Evolutionary conservation across 192 early-diverging fungal genomes (phyloP).

Genomic region (Geranomyces variabilis): DNA sequence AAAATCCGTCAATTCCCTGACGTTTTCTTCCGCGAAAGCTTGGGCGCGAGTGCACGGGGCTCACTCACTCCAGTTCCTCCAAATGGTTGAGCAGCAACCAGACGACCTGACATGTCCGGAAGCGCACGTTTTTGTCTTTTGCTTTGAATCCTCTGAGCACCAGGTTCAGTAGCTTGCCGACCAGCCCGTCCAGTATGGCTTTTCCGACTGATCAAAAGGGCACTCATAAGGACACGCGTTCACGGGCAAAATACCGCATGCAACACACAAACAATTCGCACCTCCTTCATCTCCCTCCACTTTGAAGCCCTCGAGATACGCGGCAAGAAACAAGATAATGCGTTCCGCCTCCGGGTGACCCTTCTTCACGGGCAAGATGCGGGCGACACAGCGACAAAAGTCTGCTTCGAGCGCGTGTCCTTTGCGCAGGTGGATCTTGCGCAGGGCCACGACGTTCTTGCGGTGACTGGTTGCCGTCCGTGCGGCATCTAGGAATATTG

Average conservation of each 20-base stretch:
- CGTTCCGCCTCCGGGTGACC: slow-evolving; percentile 71
- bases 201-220: neutral
- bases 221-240: neutral
- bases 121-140: slow-evolving; percentile 76
- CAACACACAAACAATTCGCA: no score
- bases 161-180: slow-evolving; percentile 69
- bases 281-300: neutral
- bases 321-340: slow-evolving; percentile 72
- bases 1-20: no score
- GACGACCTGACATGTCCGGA: slow-evolving; percentile 77
- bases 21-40: no score
- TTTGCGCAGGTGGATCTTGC: slow-evolving; percentile 65
- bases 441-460: slow-evolving; percentile 71
- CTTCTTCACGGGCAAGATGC: slow-evolving; percentile 74
- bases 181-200: slow-evolving; percentile 40
- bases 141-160: slow-evolving; percentile 77
- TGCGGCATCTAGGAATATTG: slow-evolving; percentile 78
- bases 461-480: slow-evolving; percentile 66
- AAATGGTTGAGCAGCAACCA: slow-evolving; percentile 72
- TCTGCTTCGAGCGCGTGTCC: slow-evolving; percentile 71
- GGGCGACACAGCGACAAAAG: slow-evolving; percentile 79
- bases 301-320: slow-evolving; percentile 69
- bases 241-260: neutral
- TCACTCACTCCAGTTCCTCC: slow-evolving; percentile 74
- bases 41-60: neutral